phyloP scores from a whole-genome alignment of 2,329 filamentous ascomycete species.

The Dactylellina parvicollis region DNA sequence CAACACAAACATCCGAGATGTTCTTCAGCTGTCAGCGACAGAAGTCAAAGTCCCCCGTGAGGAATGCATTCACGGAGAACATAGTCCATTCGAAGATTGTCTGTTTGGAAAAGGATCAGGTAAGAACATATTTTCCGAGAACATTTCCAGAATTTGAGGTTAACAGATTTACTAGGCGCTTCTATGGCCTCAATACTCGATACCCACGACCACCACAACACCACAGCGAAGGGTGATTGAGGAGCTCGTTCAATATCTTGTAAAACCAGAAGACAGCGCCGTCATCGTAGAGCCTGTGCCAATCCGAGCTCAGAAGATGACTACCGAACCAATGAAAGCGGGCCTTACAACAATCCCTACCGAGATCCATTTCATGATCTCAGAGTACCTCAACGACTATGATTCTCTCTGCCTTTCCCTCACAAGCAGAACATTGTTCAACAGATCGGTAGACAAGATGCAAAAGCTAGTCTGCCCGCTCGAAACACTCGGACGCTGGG shows the following conservation, averaged over 20 bases:
- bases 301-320: constrained; percentile 5
- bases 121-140: background rate
- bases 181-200: constrained; percentile 44
- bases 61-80: constrained; percentile 26
- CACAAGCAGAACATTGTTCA: constrained; percentile 34
- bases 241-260: constrained; percentile 45
- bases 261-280: constrained; percentile 36
- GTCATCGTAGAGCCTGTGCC: constrained; percentile 34
- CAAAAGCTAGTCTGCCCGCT: constrained; percentile 37
- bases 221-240: constrained; percentile 44
- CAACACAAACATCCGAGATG: constrained; percentile 28
- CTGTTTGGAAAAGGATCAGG: constrained; percentile 46
- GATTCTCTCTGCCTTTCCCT: constrained; percentile 33
- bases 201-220: constrained; percentile 27
- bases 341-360: constrained; percentile 25
- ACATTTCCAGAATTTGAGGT: background rate
- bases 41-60: constrained; percentile 17
- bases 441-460: constrained; percentile 34
- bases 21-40: constrained; percentile 38
- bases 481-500: constrained; percentile 41
- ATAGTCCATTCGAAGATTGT: constrained; percentile 43
- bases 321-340: constrained; percentile 6
- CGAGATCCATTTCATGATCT: constrained; percentile 39
- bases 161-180: constrained; percentile 19
- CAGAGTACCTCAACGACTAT: constrained; percentile 36